These are phyloP conservation scores for Cajanus cajan DNA, from an alignment of 306 rosid species.

Conservation along the genomic window DNA sequence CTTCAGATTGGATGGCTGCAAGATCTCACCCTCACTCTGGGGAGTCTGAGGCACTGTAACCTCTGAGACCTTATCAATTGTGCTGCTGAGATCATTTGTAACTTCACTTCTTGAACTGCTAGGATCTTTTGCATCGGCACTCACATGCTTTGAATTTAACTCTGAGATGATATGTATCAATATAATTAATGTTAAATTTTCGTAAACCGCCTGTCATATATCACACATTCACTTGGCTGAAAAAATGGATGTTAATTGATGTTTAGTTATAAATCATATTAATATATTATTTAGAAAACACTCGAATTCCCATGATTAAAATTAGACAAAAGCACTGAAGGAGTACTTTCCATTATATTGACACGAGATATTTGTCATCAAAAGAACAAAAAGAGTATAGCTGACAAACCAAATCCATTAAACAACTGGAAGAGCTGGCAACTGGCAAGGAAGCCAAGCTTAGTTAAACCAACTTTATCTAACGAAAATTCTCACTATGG, in stretches of 20 bases:
- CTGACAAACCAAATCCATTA: not conserved
- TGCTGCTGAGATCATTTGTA: slow-evolving; percentile 26
- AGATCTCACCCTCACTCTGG: slow-evolving; percentile 49
- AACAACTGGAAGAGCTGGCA: not conserved
- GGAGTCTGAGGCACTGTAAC: slow-evolving; percentile 28
- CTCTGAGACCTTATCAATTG: slow-evolving; percentile 35
- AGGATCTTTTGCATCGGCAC: slow-evolving; percentile 25
- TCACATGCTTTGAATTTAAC: slow-evolving; percentile 41
- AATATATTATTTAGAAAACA: not conserved
- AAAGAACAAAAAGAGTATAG: not conserved
- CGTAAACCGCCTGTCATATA: not conserved
- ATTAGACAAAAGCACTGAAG: not conserved
- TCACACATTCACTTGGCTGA: not conserved
- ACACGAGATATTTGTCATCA: not conserved
- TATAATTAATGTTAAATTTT: not conserved
- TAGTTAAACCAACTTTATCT: not conserved
- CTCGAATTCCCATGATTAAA: not conserved
- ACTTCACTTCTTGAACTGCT: slow-evolving; percentile 6
- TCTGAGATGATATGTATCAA: slow-evolving; percentile 36
- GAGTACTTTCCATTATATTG: not conserved
- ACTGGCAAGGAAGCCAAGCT: not conserved
- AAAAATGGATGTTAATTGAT: slow-evolving; percentile 15
- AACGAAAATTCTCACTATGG: not conserved
- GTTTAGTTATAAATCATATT: not conserved
- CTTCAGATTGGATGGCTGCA: slow-evolving; percentile 48